A percentile compares a stretch with the other conserved stretches of the same genome.
These are phyloP conservation scores for Ascochyta rabiei DNA, from an alignment of 2,329 filamentous ascomycete species.

Conservation along the genomic window DNA sequence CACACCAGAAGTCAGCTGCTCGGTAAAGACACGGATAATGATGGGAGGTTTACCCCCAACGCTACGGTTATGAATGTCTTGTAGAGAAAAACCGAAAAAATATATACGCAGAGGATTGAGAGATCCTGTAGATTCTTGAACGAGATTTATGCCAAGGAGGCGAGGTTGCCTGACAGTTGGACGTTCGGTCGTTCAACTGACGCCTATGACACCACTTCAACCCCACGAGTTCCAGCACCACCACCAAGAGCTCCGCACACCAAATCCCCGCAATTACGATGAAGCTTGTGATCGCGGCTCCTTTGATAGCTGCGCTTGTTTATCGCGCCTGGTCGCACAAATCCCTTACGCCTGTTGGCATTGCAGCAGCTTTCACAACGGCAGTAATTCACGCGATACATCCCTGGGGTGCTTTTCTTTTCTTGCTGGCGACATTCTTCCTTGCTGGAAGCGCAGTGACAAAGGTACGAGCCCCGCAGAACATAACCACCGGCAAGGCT, in stretches of 20 bases:
- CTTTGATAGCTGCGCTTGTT: conserved; percentile 46
- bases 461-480: conserved; percentile 61
- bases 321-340: conserved; percentile 50
- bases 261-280: conserved; percentile 25
- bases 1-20: not conserved
- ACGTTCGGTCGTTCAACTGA: not conserved
- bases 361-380: conserved; percentile 73
- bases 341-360: conserved; percentile 78
- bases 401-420: conserved; percentile 92
- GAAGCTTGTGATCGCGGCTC: conserved; percentile 39
- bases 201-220: conserved; percentile 18
- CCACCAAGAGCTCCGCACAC: conserved; percentile 17
- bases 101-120: not conserved
- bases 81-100: not conserved
- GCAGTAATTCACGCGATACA: conserved; percentile 85
- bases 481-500: not conserved
- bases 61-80: not conserved
- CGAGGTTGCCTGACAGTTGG: not conserved
- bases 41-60: not conserved
- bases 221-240: conserved; percentile 15
- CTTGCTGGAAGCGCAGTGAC: conserved; percentile 82
- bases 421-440: conserved; percentile 83
- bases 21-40: not conserved
- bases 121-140: not conserved
- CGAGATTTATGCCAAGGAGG: conserved; percentile 9